A percentile compares a stretch with the other conserved stretches of the same genome.
Conservation (phyloP, 139 green algal genomes). For the Chlamydomonas sp. region DNA sequence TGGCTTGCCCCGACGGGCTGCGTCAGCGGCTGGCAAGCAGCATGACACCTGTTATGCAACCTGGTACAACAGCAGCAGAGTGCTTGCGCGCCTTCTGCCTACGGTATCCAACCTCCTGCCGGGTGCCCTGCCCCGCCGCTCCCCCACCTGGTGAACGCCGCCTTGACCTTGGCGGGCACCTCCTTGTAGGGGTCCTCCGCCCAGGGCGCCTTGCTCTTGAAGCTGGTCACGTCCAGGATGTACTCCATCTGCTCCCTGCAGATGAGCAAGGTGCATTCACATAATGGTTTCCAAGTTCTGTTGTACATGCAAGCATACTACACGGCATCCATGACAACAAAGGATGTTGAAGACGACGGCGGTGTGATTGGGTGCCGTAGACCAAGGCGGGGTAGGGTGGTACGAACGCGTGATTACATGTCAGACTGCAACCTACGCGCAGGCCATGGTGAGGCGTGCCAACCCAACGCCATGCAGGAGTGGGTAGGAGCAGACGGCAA, state of each 20-base stretch:
- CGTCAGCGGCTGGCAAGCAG: no score
- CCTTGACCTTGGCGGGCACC: slow-evolving; percentile 79
- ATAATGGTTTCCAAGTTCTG: background rate
- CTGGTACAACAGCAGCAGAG: background rate
- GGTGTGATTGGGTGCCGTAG: no score
- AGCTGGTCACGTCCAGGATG: slow-evolving; percentile 87
- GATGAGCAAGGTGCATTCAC: background rate
- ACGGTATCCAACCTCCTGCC: background rate
- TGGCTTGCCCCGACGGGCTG: no score
- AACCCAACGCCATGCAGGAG: no score
- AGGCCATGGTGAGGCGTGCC: no score
- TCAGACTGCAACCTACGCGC: no score
- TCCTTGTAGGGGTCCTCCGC: slow-evolving; percentile 79
- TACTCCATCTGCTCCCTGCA: slow-evolving; percentile 69
- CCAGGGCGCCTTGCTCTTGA: slow-evolving; percentile 83
- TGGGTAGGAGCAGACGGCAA: no score
- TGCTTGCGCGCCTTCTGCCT: background rate
- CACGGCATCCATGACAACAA: background rate
- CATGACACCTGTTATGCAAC: background rate
- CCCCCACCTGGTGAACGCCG: slow-evolving; percentile 79
- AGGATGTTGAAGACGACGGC: no score
- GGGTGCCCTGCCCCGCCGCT: background rate
- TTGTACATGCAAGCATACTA: background rate
- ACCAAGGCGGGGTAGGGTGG: no score
- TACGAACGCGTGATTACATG: no score